Conservation (phyloP, 1,284 basidiomycete species). For the Trichosporon sp. region DNA sequence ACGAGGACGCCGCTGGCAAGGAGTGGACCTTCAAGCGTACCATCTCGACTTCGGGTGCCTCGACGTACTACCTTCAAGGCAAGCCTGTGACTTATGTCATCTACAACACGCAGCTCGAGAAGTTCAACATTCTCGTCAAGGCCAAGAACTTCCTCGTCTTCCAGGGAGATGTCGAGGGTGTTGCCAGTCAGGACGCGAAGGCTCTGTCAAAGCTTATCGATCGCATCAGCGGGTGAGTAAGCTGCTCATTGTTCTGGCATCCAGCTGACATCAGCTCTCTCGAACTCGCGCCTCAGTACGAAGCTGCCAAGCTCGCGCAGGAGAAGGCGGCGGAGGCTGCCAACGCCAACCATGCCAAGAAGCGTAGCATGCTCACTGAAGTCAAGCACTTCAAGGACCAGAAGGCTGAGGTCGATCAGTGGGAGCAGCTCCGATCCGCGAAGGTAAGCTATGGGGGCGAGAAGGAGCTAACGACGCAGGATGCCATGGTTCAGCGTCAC, state of each 20-base stretch:
- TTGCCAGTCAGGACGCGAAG: slow-evolving; percentile 89
- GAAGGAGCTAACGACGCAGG: slow-evolving; percentile 52
- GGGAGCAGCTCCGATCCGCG: slow-evolving; percentile 72
- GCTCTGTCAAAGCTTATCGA: slow-evolving; percentile 89
- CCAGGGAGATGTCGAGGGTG: slow-evolving; percentile 96
- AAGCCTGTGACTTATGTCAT: slow-evolving; percentile 72
- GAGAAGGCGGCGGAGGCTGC: slow-evolving; percentile 89
- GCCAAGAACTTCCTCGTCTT: slow-evolving; percentile 99
- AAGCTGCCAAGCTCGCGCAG: slow-evolving; percentile 77
- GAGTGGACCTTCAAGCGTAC: slow-evolving; percentile 76
- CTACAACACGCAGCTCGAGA: slow-evolving; percentile 78
- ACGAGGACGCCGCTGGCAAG: slow-evolving; percentile 67
- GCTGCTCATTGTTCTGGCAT: too few species aligned
- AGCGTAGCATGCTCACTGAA: slow-evolving; percentile 87
- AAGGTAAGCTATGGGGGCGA: slow-evolving; percentile 52
- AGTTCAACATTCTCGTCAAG: slow-evolving; percentile 95
- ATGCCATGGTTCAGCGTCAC: slow-evolving; percentile 73
- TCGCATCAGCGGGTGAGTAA: slow-evolving; percentile 75
- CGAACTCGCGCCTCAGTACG: slow-evolving; percentile 84
- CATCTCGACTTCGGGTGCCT: slow-evolving; percentile 76
- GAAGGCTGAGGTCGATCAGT: slow-evolving; percentile 86
- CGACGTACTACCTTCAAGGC: slow-evolving; percentile 80
- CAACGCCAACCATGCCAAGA: slow-evolving; percentile 88
- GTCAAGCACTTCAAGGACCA: slow-evolving; percentile 98
- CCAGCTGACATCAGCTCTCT: slow-evolving; percentile 56